phyloP scores from a whole-genome alignment of 2,329 filamentous ascomycete species.

The Fusarium sp. region DNA sequence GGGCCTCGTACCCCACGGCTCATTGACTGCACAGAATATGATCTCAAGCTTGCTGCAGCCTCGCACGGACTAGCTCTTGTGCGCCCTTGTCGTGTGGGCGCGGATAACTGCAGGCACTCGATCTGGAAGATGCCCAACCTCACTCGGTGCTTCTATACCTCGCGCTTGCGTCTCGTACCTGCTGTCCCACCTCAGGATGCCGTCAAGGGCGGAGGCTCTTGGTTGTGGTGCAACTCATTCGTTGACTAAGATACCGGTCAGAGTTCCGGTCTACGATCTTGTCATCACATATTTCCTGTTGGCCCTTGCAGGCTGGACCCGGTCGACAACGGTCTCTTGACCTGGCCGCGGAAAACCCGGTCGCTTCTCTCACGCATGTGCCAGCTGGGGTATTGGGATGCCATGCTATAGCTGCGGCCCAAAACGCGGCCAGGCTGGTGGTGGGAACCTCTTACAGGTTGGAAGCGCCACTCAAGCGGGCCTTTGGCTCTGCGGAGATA shows the following conservation, averaged over 20 bases:
- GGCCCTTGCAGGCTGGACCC: conserved; percentile 22
- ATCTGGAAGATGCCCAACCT: conserved; percentile 28
- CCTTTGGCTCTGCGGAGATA: conserved; percentile 7
- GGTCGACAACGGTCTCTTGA: conserved; percentile 20
- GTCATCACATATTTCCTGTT: conserved; percentile 28
- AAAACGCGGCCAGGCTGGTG: conserved; percentile 39
- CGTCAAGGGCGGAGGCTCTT: conserved; percentile 18
- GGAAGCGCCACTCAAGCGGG: conserved; percentile 37
- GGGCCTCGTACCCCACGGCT: conserved; percentile 31
- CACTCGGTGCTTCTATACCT: conserved; percentile 24
- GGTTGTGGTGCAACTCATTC: conserved; percentile 7
- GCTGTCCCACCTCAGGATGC: conserved; percentile 30
- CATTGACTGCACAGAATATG: conserved; percentile 18
- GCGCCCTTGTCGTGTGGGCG: conserved; percentile 11
- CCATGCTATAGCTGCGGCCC: conserved; percentile 38
- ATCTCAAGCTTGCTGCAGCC: conserved; percentile 26
- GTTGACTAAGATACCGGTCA: conserved; percentile 9
- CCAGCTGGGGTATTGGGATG: conserved; percentile 21
- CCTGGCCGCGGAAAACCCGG: conserved; percentile 31
- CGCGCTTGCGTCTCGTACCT: conserved; percentile 38
- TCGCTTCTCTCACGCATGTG: conserved; percentile 25
- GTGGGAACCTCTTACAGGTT: conserved; percentile 28
- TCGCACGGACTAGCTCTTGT: conserved; percentile 22
- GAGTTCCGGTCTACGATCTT: conserved; percentile 15
- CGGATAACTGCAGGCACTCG: conserved; percentile 26